These are phyloP conservation scores for Rubroshorea leprosula DNA, from an alignment of 345 rosid species.

Conservation along the genomic window DNA sequence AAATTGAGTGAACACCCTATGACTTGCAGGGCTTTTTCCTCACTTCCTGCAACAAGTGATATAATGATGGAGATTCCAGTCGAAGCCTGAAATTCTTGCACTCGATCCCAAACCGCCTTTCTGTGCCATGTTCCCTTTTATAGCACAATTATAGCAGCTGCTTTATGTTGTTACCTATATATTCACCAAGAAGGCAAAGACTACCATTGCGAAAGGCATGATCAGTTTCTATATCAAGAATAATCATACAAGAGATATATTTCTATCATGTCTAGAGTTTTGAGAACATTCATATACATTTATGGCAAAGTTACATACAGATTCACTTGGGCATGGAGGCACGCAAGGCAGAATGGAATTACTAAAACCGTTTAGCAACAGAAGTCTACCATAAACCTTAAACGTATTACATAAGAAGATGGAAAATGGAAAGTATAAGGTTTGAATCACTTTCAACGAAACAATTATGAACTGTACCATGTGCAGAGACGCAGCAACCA, in stretches of 20 bases:
- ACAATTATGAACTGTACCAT: constrained; percentile 39
- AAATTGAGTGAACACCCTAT: constrained; percentile 38
- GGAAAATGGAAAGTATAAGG: neutral
- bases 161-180: constrained; percentile 4
- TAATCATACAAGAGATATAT: no score
- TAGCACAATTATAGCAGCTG: constrained; percentile 76
- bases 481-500: constrained; percentile 74
- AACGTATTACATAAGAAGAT: no score
- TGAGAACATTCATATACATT: no score
- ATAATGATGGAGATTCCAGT: constrained; percentile 68
- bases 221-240: no score
- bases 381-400: no score
- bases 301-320: no score
- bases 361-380: no score
- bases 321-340: no score
- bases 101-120: constrained; percentile 67
- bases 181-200: constrained; percentile 3
- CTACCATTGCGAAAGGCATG: neutral
- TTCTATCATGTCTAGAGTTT: no score
- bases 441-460: no score
- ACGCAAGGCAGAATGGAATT: no score
- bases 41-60: constrained; percentile 77
- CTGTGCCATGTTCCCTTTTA: constrained; percentile 77
- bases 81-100: constrained; percentile 49
- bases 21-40: constrained; percentile 65